Percentiles rank a stretch among this genome's conserved stretches.
These are phyloP conservation scores for Rhododendron mucronatum DNA, from an alignment of 148 eudicot species.

Conservation along the genomic window DNA sequence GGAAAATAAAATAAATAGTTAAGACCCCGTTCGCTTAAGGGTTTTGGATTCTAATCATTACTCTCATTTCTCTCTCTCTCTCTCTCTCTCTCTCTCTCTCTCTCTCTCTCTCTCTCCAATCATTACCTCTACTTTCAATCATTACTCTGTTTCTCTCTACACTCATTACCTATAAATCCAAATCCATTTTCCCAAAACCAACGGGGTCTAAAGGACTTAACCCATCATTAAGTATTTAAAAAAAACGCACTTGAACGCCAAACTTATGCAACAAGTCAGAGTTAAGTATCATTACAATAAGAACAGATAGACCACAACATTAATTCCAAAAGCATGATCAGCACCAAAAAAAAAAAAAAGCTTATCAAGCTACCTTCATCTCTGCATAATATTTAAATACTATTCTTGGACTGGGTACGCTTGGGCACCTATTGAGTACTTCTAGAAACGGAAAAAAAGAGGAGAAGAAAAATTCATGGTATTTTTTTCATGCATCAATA, in stretches of 20 bases:
- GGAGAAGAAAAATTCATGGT: neutral
- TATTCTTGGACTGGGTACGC: neutral
- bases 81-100: too few species aligned
- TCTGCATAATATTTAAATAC: neutral
- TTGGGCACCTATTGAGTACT: neutral
- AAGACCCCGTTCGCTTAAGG: too few species aligned
- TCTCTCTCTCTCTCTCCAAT: too few species aligned
- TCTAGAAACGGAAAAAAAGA: neutral
- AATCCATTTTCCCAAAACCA: too few species aligned
- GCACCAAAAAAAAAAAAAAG: neutral
- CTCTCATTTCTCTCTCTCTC: too few species aligned
- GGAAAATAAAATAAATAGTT: neutral
- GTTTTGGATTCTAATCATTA: too few species aligned
- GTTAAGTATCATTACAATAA: neutral
- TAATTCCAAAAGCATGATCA: neutral
- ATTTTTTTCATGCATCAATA: neutral
- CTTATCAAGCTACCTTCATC: neutral
- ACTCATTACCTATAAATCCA: too few species aligned
- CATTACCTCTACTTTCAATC: too few species aligned
- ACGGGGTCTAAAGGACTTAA: neutral
- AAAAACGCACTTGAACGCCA: neutral
- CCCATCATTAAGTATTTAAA: neutral
- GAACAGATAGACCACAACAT: neutral
- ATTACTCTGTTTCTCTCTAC: too few species aligned
- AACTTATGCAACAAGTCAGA: neutral